A percentile compares a stretch with the other conserved stretches of the same genome.
Conservation (phyloP, 2,329 filamentous ascomycete genomes). For the Rhexocercosporidium sp. region DNA sequence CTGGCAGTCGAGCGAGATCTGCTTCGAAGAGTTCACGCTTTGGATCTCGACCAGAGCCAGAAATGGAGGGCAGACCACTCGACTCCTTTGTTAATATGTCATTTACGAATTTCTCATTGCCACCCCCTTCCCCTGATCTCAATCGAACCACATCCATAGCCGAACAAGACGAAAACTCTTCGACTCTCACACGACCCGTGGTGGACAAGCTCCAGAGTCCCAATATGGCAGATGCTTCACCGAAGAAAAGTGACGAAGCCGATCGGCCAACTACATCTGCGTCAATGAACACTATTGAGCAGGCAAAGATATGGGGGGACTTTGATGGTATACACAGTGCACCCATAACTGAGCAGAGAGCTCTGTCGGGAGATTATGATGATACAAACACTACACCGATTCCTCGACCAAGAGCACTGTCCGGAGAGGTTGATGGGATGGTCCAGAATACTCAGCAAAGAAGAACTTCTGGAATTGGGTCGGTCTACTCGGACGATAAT, state of each 20-base stretch:
- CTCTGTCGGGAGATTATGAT: constrained; percentile 13
- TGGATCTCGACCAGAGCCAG: constrained; percentile 41
- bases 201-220: constrained; percentile 28
- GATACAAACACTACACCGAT: background rate
- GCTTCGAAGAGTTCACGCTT: constrained; percentile 56
- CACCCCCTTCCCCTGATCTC: constrained; percentile 31
- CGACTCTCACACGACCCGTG: constrained; percentile 34
- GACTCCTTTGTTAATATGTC: constrained; percentile 40
- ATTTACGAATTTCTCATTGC: constrained; percentile 25
- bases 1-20: constrained; percentile 55
- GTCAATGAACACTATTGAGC: constrained; percentile 59
- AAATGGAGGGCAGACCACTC: constrained; percentile 42
- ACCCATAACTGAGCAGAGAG: constrained; percentile 10
- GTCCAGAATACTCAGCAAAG: constrained; percentile 21
- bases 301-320: constrained; percentile 74
- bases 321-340: constrained; percentile 80
- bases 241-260: constrained; percentile 22
- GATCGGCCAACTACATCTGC: constrained; percentile 35
- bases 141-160: constrained; percentile 35
- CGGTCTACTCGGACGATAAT: constrained; percentile 12
- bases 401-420: background rate
- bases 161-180: constrained; percentile 37
- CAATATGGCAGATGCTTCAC: constrained; percentile 16
- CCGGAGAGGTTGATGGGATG: background rate
- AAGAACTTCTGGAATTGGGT: constrained; percentile 16